Base-by-base conservation (phyloP, 495 filamentous ascomycete genomes). In the Bryoglossum gracile region DNA sequence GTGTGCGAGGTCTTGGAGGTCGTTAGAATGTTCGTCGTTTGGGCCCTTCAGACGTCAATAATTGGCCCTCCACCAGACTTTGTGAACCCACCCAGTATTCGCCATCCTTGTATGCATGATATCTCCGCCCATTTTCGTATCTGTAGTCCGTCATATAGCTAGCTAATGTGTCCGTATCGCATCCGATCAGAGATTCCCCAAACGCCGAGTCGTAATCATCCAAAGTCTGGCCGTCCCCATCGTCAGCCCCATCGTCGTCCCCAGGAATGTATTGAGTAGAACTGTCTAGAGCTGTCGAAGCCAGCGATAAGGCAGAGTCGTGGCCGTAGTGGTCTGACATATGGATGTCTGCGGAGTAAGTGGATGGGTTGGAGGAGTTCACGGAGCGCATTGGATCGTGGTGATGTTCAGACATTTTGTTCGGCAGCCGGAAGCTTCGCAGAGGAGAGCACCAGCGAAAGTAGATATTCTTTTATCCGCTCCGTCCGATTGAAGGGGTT, bases 1-100 rank as follows among this genome's bases (percentile, higher is more conserved):
- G 53, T 81, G 73, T 36, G 44, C 53, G 11, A 56, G 21, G 28
- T 51, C 53, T 30, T 49, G 47, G 2, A 46, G 41, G 9, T 51
- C 53, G 36, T 47, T 56, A 0, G 37, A 19, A 24, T 41, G 22
- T 8, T 56, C 53, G 23, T 56, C 53, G 36, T 56, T 56, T 1
- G 53, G 53, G 21, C 47, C 47, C 53, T 48, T 32, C 6, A 19
- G 4, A 36, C 38, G 34, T 17, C 19, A 28, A 17, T 18, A 44
- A 8, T 25, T 22, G 19, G 8, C 10, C 6, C 26, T 28, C 4
- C 16, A 34, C 8, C 16, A 38, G 8, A 2, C 9, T 8, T 14
- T 3, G 30, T 24, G 2, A 2, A 43, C 17, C 9, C 45, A 54
- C 53, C 57, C 55, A 61, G 28, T 61, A 61, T 40, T 47, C 54